Evolutionary conservation across 257 asterid genomes (phyloP), one percentile per base, ranked within the genome.

Genomic region (Nicotiana knightiana): DNA sequence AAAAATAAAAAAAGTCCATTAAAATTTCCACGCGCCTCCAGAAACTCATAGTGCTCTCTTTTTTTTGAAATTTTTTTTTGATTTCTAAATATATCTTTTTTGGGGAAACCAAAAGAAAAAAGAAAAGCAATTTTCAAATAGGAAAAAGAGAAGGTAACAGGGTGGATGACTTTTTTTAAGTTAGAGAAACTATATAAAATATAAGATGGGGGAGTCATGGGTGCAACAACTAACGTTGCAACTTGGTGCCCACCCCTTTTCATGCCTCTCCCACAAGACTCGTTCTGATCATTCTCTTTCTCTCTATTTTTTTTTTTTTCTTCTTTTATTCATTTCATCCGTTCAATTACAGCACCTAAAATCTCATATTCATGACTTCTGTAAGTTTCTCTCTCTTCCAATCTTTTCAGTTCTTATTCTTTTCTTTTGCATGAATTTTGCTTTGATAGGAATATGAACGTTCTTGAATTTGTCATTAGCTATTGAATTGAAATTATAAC

Each of bases 201-300:
- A 75, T 30, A 51, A 51, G 53, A 75, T 26, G 80, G 46, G 46
- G 26, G 26, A 24, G 80, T 75, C 80, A 75, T 75, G 80, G 80
- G 63, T 51, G 80, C 80, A 51, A 75, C 80, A 26, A 75, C 80
- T 75, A 73, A 48, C 13, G 6, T 73, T 48, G 43, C 79, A 51
- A 73, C 7, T 73, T 75, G 80, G 26, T 51, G 51, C 9, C 26
- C 63, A 51, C 43, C 35, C 63, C 80, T 75, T 75, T 75, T 48
- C 51, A 48, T 73, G 26, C 48, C 62, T 48, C 26, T 48, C 16
- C 63, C 80, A 51, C 80, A 28, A 26, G 46, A 75, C 63, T 75
- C 80, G 80, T 75, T 75, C 80, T 51, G 26, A 51, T 75, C 24
- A 15, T 51, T 3, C 9, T 43, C 26, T 21, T 6, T 9, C 53